Evolutionary conservation across 768 basidiomycete genomes (phyloP).

Genomic region (Pleurotus cornucopiae): DNA sequence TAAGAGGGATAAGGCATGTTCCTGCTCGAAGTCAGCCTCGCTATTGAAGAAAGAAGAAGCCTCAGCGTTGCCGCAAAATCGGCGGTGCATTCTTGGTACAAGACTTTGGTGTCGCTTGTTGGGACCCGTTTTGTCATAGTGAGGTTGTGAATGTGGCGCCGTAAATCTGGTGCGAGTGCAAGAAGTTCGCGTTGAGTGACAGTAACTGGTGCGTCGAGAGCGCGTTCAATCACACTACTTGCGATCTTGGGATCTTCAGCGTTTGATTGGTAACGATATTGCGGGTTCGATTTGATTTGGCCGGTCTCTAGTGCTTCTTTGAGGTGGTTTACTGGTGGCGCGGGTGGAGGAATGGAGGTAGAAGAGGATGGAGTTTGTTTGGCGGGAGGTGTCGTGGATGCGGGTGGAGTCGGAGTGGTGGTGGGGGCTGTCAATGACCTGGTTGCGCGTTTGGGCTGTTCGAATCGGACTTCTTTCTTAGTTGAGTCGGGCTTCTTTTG

Average conservation of each 20-base stretch:
- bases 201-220: constrained; percentile 11
- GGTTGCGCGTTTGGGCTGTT: neutral
- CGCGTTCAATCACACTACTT: constrained; percentile 4
- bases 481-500: neutral
- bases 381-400: neutral
- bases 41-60: neutral
- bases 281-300: constrained; percentile 2
- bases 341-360: neutral
- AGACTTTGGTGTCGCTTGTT: neutral
- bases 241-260: constrained; percentile 11
- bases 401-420: neutral
- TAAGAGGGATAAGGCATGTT: neutral
- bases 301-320: neutral
- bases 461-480: constrained; percentile 1
- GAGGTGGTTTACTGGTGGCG: neutral
- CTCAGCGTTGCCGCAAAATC: neutral
- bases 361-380: neutral
- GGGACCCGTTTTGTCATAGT: constrained; percentile 8
- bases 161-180: constrained; percentile 12
- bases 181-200: constrained; percentile 14
- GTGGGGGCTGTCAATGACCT: neutral
- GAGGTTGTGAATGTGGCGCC: constrained; percentile 12
- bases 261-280: constrained; percentile 11
- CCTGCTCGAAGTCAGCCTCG: neutral
- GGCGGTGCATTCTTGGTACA: neutral